Percentiles rank a stretch among this genome's conserved stretches.
Conservation (phyloP, 2,329 filamentous ascomycete species). For the Stagonosporopsis cucurbitacearum region DNA sequence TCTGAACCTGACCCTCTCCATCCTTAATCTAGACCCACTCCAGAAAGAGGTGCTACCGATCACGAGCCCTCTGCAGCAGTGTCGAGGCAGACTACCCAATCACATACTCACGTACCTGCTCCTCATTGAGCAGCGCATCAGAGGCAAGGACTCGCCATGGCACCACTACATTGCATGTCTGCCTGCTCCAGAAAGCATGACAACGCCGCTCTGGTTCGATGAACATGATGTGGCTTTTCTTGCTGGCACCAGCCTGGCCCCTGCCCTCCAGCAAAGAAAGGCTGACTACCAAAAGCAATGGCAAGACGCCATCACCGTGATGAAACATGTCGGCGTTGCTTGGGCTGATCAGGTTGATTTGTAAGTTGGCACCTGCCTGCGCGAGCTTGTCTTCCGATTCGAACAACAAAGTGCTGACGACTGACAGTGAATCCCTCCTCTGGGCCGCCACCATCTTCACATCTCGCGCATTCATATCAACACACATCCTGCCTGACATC, state of each 20-base stretch:
- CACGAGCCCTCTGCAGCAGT: constrained; percentile 33
- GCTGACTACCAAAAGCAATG: constrained; percentile 33
- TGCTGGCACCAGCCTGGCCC: constrained; percentile 43
- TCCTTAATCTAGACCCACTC: constrained; percentile 43
- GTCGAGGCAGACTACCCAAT: constrained; percentile 37
- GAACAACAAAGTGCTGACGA: constrained; percentile 23
- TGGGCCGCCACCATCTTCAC: constrained; percentile 61
- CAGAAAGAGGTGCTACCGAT: constrained; percentile 35
- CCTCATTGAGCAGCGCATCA: constrained; percentile 44
- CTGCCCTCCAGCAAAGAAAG: constrained; percentile 33
- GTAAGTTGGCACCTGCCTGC: too few relatives aligned
- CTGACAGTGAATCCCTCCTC: constrained; percentile 53
- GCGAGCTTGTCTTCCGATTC: too few relatives aligned
- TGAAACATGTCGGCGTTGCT: constrained; percentile 25
- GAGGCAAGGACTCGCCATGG: constrained; percentile 42
- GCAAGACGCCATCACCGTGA: constrained; percentile 29
- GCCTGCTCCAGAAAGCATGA: constrained; percentile 40
- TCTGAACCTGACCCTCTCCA: constrained; percentile 43
- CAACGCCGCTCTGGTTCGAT: constrained; percentile 48
- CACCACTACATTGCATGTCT: constrained; percentile 46
- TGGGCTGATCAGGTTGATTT: constrained; percentile 27
- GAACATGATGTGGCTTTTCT: constrained; percentile 45
- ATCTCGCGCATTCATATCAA: constrained; percentile 59
- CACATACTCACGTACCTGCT: constrained; percentile 46
- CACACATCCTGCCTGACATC: constrained; percentile 36